Evolutionary conservation across 2,329 filamentous ascomycete species (phyloP).

Genomic region (Incumbomyces delicatus): DNA sequence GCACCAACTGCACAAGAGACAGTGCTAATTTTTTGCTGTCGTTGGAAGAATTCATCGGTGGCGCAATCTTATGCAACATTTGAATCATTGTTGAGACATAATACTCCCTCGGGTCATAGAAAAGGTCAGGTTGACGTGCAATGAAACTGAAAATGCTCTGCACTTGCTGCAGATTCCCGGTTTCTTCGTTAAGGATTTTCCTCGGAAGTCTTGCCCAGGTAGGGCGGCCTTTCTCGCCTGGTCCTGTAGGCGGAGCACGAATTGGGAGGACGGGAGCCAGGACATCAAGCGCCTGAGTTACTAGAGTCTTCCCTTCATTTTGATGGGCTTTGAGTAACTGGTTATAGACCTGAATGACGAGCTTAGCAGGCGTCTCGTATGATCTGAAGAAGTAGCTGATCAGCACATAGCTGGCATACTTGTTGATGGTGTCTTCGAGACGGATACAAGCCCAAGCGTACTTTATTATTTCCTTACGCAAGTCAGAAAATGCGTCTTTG

Average conservation of each 20-base stretch:
- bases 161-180: conserved; percentile 88
- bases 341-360: conserved; percentile 89
- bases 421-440: conserved; percentile 98
- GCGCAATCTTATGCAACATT: conserved; percentile 78
- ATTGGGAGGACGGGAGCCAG: conserved; percentile 90
- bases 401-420: conserved; percentile 93
- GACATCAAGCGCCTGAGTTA: conserved; percentile 88
- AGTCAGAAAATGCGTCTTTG: conserved; percentile 74
- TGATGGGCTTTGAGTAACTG: conserved; percentile 86
- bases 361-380: conserved; percentile 93
- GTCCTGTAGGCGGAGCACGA: conserved; percentile 48
- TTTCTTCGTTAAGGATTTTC: conserved; percentile 86
- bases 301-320: conserved; percentile 82
- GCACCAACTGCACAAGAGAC: conserved; percentile 82
- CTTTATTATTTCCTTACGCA: conserved; percentile 95
- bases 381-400: conserved; percentile 96
- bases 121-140: conserved; percentile 81
- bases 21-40: conserved; percentile 87
- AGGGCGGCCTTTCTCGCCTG: conserved; percentile 61
- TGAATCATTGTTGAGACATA: conserved; percentile 82
- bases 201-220: conserved; percentile 85
- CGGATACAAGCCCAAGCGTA: conserved; percentile 98
- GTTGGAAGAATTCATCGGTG: conserved; percentile 70
- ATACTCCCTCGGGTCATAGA: conserved; percentile 89
- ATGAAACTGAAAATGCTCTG: conserved; percentile 97